Conservation (phyloP, 1,139 yeast genomes). For the Cylindricascospora bacillispora region DNA sequence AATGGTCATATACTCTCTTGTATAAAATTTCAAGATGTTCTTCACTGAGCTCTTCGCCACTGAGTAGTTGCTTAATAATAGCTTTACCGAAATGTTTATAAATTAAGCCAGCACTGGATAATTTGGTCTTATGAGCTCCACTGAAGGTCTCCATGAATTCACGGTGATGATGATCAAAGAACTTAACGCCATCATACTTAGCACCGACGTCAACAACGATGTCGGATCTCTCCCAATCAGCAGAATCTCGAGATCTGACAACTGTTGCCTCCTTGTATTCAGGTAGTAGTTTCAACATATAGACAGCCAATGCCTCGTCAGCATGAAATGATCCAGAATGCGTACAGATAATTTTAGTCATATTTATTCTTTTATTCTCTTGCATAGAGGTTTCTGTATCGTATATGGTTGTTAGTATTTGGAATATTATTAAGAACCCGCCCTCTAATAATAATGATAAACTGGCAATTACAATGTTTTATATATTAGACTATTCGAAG, state of each 20-base stretch:
- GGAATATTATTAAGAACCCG: too few species aligned
- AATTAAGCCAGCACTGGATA: conserved; percentile 87
- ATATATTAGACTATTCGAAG: too few species aligned
- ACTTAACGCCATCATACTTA: conserved; percentile 76
- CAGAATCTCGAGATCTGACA: conserved; percentile 73
- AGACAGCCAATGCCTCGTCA: conserved; percentile 94
- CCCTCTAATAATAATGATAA: too few species aligned
- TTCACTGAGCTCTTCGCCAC: conserved; percentile 27
- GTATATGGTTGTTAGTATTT: too few species aligned
- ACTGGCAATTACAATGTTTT: too few species aligned
- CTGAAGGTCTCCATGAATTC: conserved; percentile 55
- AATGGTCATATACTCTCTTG: conserved; percentile 66
- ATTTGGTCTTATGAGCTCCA: conserved; percentile 53
- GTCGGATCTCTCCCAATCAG: conserved; percentile 75
- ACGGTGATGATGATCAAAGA: conserved; percentile 93
- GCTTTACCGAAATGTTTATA: conserved; percentile 89
- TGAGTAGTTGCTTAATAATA: conserved; percentile 39
- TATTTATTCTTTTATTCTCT: too few species aligned
- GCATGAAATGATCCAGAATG: conserved; percentile 96
- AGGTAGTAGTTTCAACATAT: conserved; percentile 65
- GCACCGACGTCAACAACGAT: conserved; percentile 94
- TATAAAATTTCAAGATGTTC: conserved; percentile 49
- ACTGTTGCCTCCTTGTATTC: conserved; percentile 52
- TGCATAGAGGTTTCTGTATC: too few species aligned
- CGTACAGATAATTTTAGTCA: conserved; percentile 42